Evolutionary conservation across 2,329 filamentous ascomycete genomes (phyloP).

Genomic region (Atkinsonella texensis): DNA sequence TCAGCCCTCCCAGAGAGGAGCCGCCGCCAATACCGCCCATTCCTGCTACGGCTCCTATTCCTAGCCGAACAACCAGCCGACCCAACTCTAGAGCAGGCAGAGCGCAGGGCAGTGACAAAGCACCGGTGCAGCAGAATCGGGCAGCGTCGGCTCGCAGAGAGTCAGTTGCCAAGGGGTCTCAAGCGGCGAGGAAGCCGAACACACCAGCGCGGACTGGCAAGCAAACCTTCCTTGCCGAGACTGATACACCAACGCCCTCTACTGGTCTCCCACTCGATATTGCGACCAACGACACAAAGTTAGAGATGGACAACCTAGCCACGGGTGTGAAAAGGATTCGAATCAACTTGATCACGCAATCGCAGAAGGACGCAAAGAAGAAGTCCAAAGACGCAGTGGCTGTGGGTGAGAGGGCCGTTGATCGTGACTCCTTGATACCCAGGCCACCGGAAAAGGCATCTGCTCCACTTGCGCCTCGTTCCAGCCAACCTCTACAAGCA

Average conservation of each 20-base stretch:
- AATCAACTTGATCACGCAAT: constrained; percentile 47
- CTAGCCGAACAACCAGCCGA: constrained; percentile 20
- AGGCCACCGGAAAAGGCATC: neutral
- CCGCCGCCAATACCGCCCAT: constrained; percentile 1
- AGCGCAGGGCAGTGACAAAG: constrained; percentile 25
- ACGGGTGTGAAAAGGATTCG: constrained; percentile 50
- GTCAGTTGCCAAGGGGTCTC: constrained; percentile 18
- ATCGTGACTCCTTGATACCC: neutral
- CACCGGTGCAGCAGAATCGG: constrained; percentile 51
- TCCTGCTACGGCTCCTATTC: constrained; percentile 3
- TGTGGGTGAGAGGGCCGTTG: constrained; percentile 8
- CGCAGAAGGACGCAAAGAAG: constrained; percentile 43
- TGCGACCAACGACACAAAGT: constrained; percentile 10
- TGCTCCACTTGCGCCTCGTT: neutral
- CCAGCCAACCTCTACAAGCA: neutral
- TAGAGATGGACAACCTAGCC: constrained; percentile 43
- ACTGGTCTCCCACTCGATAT: constrained; percentile 2
- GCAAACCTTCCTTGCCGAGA: constrained; percentile 7
- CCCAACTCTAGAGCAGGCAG: constrained; percentile 13
- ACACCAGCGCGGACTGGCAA: constrained; percentile 11
- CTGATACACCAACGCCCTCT: constrained; percentile 8
- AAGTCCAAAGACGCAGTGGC: constrained; percentile 9
- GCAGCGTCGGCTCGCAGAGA: constrained; percentile 32
- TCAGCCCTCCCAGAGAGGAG: constrained; percentile 12
- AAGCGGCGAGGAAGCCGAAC: constrained; percentile 25